These are phyloP conservation scores for Dactylis glomerata DNA, from an alignment of 176 grass and related monocot species.

Conservation along the genomic window DNA sequence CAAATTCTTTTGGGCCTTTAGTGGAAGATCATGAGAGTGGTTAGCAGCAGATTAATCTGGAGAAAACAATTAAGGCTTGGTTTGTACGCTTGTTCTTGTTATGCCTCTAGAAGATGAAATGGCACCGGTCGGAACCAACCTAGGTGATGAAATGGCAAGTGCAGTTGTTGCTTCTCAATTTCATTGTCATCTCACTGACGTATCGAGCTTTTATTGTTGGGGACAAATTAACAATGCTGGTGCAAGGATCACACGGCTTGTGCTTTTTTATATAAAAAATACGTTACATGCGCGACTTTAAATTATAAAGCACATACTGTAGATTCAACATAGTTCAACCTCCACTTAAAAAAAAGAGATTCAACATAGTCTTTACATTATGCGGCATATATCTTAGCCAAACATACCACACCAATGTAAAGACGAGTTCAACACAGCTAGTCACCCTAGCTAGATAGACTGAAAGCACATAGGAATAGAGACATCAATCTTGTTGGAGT, in stretches of 20 bases:
- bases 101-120: background rate
- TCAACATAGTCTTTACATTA: too few relatives aligned
- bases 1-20: background rate
- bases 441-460: too few relatives aligned
- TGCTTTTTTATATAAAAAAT: too few relatives aligned
- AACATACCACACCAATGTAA: too few relatives aligned
- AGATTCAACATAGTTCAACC: too few relatives aligned
- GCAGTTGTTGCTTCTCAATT: background rate
- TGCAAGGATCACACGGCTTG: background rate
- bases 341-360: too few relatives aligned
- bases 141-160: background rate
- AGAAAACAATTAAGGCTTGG: background rate
- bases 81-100: background rate
- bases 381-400: too few relatives aligned
- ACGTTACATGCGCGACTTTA: too few relatives aligned
- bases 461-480: too few relatives aligned
- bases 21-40: background rate
- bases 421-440: too few relatives aligned
- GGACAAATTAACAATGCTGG: background rate
- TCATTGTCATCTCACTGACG: background rate
- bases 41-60: background rate
- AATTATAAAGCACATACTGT: too few relatives aligned
- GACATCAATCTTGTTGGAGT: too few relatives aligned
- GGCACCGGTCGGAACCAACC: background rate
- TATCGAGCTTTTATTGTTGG: background rate